phyloP scores from a whole-genome alignment of 2,329 filamentous ascomycete genomes.

The Colletotrichum eleusines region DNA sequence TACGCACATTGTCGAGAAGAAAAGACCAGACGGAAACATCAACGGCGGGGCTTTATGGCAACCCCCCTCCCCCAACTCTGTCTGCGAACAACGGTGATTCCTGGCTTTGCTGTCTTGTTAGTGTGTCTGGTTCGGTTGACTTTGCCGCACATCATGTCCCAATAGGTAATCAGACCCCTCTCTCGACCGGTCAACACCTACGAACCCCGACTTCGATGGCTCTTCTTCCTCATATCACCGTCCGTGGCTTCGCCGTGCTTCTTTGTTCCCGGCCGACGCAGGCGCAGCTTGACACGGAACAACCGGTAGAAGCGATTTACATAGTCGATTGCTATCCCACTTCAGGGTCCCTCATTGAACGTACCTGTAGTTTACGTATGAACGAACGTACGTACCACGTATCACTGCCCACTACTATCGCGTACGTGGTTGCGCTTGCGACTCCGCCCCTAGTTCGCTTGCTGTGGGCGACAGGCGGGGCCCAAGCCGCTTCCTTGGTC shows the following conservation, averaged over 20 bases:
- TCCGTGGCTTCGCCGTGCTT: constrained; percentile 24
- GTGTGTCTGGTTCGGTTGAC: constrained; percentile 9
- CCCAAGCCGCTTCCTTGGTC: constrained; percentile 8
- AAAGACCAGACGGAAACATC: constrained; percentile 41
- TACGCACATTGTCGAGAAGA: constrained; percentile 1
- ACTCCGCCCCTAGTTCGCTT: constrained; percentile 12
- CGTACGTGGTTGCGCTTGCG: constrained; percentile 3
- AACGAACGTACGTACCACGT: neutral
- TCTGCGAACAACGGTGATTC: constrained; percentile 17
- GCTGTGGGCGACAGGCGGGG: constrained; percentile 9
- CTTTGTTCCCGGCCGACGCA: constrained; percentile 6
- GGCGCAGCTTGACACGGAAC: neutral
- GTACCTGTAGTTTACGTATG: neutral
- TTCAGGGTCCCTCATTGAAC: constrained; percentile 6
- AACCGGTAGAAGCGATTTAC: neutral
- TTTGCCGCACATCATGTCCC: constrained; percentile 13
- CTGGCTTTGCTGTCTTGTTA: neutral
- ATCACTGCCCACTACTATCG: neutral
- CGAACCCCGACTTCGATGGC: neutral
- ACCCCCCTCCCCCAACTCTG: constrained; percentile 3
- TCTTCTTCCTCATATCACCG: neutral
- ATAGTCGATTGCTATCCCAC: neutral
- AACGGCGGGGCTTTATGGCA: constrained; percentile 15
- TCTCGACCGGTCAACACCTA: constrained; percentile 1
- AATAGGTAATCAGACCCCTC: neutral